Conservation (phyloP, 2,329 filamentous ascomycete species). For the Exophiala spinifera region DNA sequence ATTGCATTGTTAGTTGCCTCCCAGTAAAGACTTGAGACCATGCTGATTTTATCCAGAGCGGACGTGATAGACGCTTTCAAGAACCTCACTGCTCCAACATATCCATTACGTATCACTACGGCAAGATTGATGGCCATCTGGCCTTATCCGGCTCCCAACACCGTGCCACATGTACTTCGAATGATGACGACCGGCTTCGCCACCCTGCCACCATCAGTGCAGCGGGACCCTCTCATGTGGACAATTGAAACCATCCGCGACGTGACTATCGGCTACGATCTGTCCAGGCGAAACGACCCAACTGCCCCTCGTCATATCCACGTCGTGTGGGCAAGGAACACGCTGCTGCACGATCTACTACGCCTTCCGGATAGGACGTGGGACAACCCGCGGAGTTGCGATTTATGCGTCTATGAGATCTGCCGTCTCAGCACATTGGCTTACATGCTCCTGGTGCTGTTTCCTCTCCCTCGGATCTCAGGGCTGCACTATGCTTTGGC, state of each 20-base stretch:
- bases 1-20: conserved; percentile 11
- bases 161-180: not conserved
- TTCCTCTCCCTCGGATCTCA: conserved; percentile 38
- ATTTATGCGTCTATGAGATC: conserved; percentile 33
- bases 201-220: not conserved
- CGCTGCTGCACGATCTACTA: conserved; percentile 8
- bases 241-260: not conserved
- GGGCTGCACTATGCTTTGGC: conserved; percentile 34
- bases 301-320: not conserved
- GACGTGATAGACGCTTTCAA: conserved; percentile 1
- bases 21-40: not conserved
- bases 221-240: not conserved
- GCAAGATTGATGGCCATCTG: not conserved
- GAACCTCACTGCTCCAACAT: not conserved
- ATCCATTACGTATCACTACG: not conserved
- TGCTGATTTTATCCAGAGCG: not conserved
- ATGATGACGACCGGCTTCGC: not conserved
- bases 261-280: not conserved
- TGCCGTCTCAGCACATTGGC: conserved; percentile 36
- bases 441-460: conserved; percentile 38
- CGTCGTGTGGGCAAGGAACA: conserved; percentile 3
- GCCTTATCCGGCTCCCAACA: not conserved
- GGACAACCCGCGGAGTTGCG: not conserved
- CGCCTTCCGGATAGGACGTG: conserved; percentile 2
- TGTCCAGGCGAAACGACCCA: not conserved